phyloP scores from a whole-genome alignment of 1,284 basidiomycete genomes.

The Cystobasidiaceae sp. region DNA sequence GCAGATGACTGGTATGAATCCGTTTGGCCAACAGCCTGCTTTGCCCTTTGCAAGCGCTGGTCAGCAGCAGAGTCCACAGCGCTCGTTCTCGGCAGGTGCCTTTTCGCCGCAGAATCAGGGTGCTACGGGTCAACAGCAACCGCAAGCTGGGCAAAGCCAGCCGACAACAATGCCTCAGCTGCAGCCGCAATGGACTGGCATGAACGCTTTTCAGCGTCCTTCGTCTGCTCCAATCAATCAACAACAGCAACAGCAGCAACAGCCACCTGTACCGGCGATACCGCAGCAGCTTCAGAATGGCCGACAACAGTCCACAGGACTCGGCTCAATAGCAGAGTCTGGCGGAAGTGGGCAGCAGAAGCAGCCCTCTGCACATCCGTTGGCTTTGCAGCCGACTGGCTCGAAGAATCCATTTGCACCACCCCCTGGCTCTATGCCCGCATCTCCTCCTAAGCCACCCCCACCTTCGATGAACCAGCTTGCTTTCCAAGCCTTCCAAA shows the following conservation, averaged over 20 bases:
- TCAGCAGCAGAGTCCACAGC: conserved; percentile 9
- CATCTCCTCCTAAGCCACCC: conserved; percentile 44
- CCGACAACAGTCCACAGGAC: conserved; percentile 23
- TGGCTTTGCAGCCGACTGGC: conserved; percentile 50
- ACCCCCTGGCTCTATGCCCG: conserved; percentile 7
- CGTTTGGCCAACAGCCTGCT: conserved; percentile 7
- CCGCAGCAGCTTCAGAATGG: not conserved
- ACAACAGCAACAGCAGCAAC: conserved; percentile 2
- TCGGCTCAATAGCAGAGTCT: conserved; percentile 1
- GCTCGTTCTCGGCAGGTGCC: conserved; percentile 10
- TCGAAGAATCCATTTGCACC: conserved; percentile 33
- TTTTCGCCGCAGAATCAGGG: conserved; percentile 11
- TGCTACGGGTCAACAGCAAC: not conserved
- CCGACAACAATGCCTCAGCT: conserved; percentile 19
- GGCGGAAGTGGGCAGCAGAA: conserved; percentile 51
- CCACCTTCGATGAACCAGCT: conserved; percentile 27
- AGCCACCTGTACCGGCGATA: no score
- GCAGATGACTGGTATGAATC: conserved; percentile 43
- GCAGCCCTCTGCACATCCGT: conserved; percentile 71
- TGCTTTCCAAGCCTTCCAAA: conserved; percentile 31
- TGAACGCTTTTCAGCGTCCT: conserved; percentile 31
- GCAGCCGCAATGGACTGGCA: conserved; percentile 29
- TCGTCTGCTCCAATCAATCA: conserved; percentile 15
- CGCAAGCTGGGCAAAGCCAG: no score
- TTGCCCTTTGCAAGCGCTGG: conserved; percentile 5